Evolutionary conservation across 2,329 filamentous ascomycete species (phyloP).

Genomic region (Penicillium sp.): DNA sequence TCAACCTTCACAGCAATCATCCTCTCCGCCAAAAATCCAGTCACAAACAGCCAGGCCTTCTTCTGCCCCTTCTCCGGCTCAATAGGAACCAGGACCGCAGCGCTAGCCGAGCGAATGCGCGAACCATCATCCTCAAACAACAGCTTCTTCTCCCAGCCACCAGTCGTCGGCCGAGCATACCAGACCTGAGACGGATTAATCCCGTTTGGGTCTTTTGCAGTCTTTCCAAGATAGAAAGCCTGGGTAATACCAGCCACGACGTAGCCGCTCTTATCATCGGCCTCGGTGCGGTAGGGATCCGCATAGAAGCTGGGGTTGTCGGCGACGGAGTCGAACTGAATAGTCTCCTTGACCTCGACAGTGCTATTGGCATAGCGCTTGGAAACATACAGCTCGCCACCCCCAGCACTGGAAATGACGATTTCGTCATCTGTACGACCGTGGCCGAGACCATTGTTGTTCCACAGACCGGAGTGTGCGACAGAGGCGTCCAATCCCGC

Average conservation of each 20-base stretch:
- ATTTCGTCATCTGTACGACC: conserved; percentile 38
- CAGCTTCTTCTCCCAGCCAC: conserved; percentile 43
- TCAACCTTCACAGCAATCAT: conserved; percentile 52
- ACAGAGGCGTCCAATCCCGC: conserved; percentile 42
- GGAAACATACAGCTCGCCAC: conserved; percentile 47
- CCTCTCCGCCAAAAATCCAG: conserved; percentile 50
- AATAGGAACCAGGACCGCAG: conserved; percentile 51
- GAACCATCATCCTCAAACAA: conserved; percentile 56
- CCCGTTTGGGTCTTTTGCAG: conserved; percentile 31
- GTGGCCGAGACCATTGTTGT: conserved; percentile 55
- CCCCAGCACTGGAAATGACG: conserved; percentile 38
- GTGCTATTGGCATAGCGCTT: conserved; percentile 24
- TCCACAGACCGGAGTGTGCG: conserved; percentile 46
- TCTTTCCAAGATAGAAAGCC: conserved; percentile 35
- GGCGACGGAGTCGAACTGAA: conserved; percentile 45
- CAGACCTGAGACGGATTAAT: conserved; percentile 48
- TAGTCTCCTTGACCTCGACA: conserved; percentile 41
- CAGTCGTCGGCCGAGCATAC: conserved; percentile 31
- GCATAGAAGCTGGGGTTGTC: conserved; percentile 58
- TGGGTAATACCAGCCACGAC: conserved; percentile 48
- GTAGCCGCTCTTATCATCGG: conserved; percentile 50
- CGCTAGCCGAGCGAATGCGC: conserved; percentile 47
- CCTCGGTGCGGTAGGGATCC: conserved; percentile 47
- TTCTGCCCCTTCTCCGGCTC: conserved; percentile 45
- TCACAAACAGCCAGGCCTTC: conserved; percentile 55